Base-by-base conservation (phyloP, 73 alveolate species). In the Paraurostyla sp. region DNA sequence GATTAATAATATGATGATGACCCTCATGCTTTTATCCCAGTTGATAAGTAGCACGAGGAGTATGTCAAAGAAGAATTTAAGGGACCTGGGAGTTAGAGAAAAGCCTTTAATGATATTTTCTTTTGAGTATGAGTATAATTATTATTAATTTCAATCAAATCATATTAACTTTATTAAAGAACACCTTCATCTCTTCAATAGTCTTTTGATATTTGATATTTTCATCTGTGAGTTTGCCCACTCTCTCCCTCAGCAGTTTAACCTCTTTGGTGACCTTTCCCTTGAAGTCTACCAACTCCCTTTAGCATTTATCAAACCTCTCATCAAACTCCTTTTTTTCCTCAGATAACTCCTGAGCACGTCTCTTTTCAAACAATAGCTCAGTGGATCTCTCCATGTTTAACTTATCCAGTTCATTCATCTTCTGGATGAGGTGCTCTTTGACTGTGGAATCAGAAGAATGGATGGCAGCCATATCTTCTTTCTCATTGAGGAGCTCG, bases 391-490 rank as follows among this genome's bases (percentile, higher is more conserved):
- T 20, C 40, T 78, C 89, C 78, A 78, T 54, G 40, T 42, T 42
- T 9, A 35, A 41, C 46, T 54, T 50, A 36, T 78, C 89, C 9
- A 52, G 32, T 54, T 78, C 89, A 36, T 78, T 78, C 46, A 78
- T 54, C 60, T 54, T 78, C 57, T 54, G 46, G 16, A 78, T 78
- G 11, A 78, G 32, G 40, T 78, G 89, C 43, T 78, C 89, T 54
- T 78, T 78, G 3, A 78, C 89, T 11, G 62, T 51, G 1, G 78
- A 43, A 27, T 78, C 89, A 50, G 68, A 32, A n/a, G 45, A 4
- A 36, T 78, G 89, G 9, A 78, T 54, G 23, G 89, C 89, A 4
- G 76, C 80, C 89, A 52, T 78, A 45, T 78, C 89, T 78, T 78
- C 89, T 36, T 52, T 78, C 62, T 50, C 18, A 35, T 78, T 78